A percentile compares a stretch with the other conserved stretches of the same genome.
phyloP scores from a whole-genome alignment of 2,329 filamentous ascomycete species.

The Neopestalotiopsis clavispora region DNA sequence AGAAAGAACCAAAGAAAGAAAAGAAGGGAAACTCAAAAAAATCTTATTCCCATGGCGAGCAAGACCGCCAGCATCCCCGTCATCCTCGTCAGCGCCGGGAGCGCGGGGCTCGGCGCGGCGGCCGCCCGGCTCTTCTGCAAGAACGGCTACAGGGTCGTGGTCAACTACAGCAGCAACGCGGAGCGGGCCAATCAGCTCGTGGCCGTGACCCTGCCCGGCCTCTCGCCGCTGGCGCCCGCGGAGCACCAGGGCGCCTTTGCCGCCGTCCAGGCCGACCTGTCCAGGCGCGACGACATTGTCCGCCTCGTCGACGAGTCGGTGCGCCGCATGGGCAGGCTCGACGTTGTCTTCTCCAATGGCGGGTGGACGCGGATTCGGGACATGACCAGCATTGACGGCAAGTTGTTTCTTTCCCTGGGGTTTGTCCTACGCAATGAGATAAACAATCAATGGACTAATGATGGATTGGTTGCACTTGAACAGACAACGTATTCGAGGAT shows the following conservation, averaged over 20 bases:
- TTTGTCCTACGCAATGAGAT: not conserved
- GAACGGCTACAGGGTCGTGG: conserved; percentile 70
- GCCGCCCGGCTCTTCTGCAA: conserved; percentile 70
- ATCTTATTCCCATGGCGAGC: conserved; percentile 26
- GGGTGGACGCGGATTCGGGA: conserved; percentile 54
- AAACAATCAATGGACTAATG: not conserved
- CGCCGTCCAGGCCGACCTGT: conserved; percentile 70
- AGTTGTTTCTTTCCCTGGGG: not conserved
- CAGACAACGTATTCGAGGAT: conserved; percentile 57
- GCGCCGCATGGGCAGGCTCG: conserved; percentile 69
- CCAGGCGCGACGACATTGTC: conserved; percentile 61
- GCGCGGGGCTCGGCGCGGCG: conserved; percentile 73
- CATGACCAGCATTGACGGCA: conserved; percentile 19
- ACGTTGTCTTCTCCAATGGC: conserved; percentile 79
- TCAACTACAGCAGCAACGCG: conserved; percentile 73
- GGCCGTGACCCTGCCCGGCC: conserved; percentile 51
- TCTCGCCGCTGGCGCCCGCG: conserved; percentile 43
- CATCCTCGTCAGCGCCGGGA: conserved; percentile 55
- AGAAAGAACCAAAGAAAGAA: not conserved
- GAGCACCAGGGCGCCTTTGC: conserved; percentile 50
- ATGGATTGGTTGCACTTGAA: not conserved
- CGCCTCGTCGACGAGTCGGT: conserved; percentile 64
- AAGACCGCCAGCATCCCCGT: conserved; percentile 30
- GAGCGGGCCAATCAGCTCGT: conserved; percentile 65
- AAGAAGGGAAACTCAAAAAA: not conserved